Conservation (phyloP, 164 flowering plant species). For the Santalum album region DNA sequence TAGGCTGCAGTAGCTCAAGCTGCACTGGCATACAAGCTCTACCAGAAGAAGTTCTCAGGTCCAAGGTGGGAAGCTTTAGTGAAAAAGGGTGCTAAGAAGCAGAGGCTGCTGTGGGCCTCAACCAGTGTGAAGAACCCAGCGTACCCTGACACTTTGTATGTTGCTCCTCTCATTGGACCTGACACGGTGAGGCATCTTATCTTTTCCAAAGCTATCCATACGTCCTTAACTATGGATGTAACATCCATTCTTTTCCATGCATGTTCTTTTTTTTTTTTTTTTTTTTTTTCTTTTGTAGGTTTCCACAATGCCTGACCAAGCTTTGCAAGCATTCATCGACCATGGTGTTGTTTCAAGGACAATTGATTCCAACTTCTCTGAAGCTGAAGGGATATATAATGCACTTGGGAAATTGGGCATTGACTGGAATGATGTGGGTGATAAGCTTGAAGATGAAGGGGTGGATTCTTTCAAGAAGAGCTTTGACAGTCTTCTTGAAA, state of each 20-base stretch:
- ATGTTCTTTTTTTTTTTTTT: neutral
- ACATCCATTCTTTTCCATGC: neutral
- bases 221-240: no score
- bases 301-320: constrained; percentile 99
- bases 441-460: constrained; percentile 84
- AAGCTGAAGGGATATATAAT: constrained; percentile 87
- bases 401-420: constrained; percentile 92
- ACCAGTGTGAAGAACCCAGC: constrained; percentile 98
- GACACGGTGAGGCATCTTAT: constrained; percentile 58
- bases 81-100: constrained; percentile 99
- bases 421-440: constrained; percentile 75
- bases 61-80: constrained; percentile 99
- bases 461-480: constrained; percentile 92
- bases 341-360: constrained; percentile 86
- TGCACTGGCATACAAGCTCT: constrained; percentile 82
- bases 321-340: constrained; percentile 84
- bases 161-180: constrained; percentile 94
- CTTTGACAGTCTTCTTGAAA: constrained; percentile 83
- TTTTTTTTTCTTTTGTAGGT: constrained; percentile 36
- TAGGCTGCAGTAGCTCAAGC: constrained; percentile 99
- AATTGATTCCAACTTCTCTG: constrained; percentile 73
- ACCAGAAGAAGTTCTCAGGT: constrained; percentile 97
- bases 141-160: constrained; percentile 84
- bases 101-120: constrained; percentile 98
- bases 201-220: no score